Conservation (phyloP, 1,284 basidiomycete genomes). For the Taiwanofungus camphoratus region DNA sequence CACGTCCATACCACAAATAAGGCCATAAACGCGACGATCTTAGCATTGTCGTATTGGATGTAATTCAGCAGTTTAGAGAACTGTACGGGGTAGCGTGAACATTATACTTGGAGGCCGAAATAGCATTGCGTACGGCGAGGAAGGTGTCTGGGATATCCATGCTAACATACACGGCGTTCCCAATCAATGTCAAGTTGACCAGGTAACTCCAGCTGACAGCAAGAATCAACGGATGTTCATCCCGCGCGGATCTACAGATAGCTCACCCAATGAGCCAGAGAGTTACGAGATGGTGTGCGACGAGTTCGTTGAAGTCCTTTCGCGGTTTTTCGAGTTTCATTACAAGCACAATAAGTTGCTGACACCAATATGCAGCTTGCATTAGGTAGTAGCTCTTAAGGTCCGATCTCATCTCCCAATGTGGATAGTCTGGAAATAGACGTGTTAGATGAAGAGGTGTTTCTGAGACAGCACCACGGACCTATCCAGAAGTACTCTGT, state of each 20-base stretch:
- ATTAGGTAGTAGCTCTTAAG: conserved; percentile 93
- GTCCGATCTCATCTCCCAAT: conserved; percentile 82
- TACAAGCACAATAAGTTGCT: conserved; percentile 86
- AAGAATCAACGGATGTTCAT: background rate
- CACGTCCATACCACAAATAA: conserved; percentile 83
- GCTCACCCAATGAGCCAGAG: conserved; percentile 87
- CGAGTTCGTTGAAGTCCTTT: conserved; percentile 86
- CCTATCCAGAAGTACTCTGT: conserved; percentile 83
- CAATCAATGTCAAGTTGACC: conserved; percentile 81
- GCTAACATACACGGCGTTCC: conserved; percentile 90
- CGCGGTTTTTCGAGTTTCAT: conserved; percentile 89
- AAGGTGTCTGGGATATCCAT: conserved; percentile 96
- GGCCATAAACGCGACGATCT: conserved; percentile 58
- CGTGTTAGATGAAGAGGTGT: background rate
- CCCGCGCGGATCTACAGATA: conserved; percentile 1
- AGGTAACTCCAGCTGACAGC: conserved; percentile 78
- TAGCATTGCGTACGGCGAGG: conserved; percentile 64
- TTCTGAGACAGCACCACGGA: conserved; percentile 24
- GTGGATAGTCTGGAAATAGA: conserved; percentile 64
- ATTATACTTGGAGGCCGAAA: background rate
- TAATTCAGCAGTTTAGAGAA: conserved; percentile 87
- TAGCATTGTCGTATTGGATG: conserved; percentile 60
- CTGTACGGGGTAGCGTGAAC: conserved; percentile 38
- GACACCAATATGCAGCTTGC: conserved; percentile 89
- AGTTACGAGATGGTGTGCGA: conserved; percentile 88